Evolutionary conservation across 495 filamentous ascomycete species (phyloP), one percentile per base, ranked within the genome.

Genomic region (Trichoderma virens): DNA sequence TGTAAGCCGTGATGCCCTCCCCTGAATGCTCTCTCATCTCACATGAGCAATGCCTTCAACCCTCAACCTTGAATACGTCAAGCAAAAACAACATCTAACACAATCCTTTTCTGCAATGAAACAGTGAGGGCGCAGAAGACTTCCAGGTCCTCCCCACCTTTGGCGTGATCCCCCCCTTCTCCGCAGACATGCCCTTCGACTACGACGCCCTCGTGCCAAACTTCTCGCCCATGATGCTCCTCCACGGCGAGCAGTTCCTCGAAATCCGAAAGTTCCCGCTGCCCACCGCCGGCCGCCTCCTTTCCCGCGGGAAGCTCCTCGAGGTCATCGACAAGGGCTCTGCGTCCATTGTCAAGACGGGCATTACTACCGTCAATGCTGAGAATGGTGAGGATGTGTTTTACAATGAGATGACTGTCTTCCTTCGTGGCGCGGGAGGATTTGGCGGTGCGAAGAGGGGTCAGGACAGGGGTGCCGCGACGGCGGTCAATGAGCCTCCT

Each of bases 221-320:
- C 79, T 98, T 96, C 84, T 90, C 84, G 5, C 93, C 93, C 67
- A 98, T 97, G 95, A 97, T 98, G 93, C 86, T 98, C 61, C 88
- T 98, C 23, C 94, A 98, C 82, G 94, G 94, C 70, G 94, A 98
- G 80, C 94, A 98, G 79, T 98, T 93, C 83, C 90, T 98, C 68
- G 95, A 98, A 75, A 85, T 98, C 73, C 88, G 88, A 73, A 90
- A 93, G 75, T 97, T 86, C 80, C 94, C 95, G 60, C 92, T 98
- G 75, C 94, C 95, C 34, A 98, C 94, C 61, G 82, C 86, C 59
- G 91, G 84, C 59, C 88, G 85, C 43, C 88, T 95, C 41, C 75
- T 92, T 72, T 92, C 89, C 67, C 89, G 88, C 77, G 89, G 88
- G 62, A 89, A 88, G 74, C 88, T 98, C 66, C 83, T 98, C 65